These are phyloP conservation scores for Oidiodendron maius DNA, from an alignment of 495 filamentous ascomycete species.

Conservation along the genomic window DNA sequence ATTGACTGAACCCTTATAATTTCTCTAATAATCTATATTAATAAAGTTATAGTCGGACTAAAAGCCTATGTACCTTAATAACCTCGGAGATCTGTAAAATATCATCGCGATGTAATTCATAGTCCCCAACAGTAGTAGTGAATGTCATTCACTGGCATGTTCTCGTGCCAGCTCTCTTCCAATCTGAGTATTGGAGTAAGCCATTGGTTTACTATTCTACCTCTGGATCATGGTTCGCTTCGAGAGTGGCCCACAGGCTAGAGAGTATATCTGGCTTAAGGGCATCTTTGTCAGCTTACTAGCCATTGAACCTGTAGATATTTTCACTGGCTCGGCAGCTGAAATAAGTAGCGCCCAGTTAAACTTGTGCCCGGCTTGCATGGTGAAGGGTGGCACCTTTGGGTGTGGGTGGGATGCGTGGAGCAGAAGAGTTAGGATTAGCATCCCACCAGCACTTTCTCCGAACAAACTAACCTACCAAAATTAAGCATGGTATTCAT, in stretches of 20 bases:
- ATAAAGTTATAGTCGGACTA: not conserved
- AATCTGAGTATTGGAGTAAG: not conserved
- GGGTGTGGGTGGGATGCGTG: slow-evolving; percentile 14
- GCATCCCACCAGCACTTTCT: slow-evolving; percentile 14
- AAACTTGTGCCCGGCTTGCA: not conserved
- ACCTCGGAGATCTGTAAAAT: slow-evolving; percentile 1
- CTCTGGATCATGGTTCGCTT: not conserved
- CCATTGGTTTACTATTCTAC: slow-evolving; percentile 1
- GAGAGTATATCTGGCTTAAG: not conserved
- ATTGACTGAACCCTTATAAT: not conserved
- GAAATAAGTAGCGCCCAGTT: slow-evolving; percentile 10
- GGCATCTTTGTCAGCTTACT: not conserved
- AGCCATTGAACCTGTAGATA: not conserved
- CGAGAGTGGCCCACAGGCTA: not conserved
- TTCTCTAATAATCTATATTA: not conserved
- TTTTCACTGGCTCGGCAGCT: slow-evolving; percentile 4
- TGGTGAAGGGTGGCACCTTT: slow-evolving; percentile 1
- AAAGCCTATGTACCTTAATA: slow-evolving; percentile 1
- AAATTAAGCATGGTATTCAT: too few relatives aligned
- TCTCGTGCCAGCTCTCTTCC: slow-evolving; percentile 7
- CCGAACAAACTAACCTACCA: slow-evolving; percentile 13
- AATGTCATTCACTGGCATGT: slow-evolving; percentile 6
- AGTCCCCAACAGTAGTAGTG: slow-evolving; percentile 1
- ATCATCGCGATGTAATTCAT: slow-evolving; percentile 12
- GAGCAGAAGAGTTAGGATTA: slow-evolving; percentile 9